Evolutionary conservation across 306 rosid genomes (phyloP).

Genomic region (Dalbergia cultrata): DNA sequence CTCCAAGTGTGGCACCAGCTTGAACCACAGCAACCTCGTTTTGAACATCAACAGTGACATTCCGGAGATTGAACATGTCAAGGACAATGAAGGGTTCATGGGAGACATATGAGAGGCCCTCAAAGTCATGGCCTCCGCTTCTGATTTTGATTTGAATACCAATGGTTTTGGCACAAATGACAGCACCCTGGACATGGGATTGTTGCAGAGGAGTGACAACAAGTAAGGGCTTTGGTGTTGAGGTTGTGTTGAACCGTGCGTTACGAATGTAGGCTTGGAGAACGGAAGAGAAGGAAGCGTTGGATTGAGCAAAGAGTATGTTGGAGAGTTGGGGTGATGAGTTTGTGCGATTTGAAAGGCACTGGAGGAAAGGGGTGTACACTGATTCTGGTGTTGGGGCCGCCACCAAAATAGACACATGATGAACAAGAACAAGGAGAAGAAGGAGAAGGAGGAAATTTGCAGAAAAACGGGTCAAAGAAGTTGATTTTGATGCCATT

Average conservation of each 20-base stretch:
- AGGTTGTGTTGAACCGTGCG: constrained; percentile 74
- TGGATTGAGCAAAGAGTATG: constrained; percentile 50
- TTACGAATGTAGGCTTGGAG: constrained; percentile 80
- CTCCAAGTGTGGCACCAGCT: constrained; percentile 82
- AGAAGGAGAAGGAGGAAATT: neutral
- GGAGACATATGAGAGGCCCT: constrained; percentile 76
- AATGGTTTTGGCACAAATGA: constrained; percentile 61
- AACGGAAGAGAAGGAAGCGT: constrained; percentile 63
- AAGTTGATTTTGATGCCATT: constrained; percentile 42
- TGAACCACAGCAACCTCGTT: constrained; percentile 63
- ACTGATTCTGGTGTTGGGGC: constrained; percentile 53
- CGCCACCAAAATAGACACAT: constrained; percentile 42
- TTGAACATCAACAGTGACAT: constrained; percentile 55
- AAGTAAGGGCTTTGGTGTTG: constrained; percentile 71
- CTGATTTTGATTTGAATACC: constrained; percentile 67
- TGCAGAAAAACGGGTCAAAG: constrained; percentile 1
- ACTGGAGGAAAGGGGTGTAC: constrained; percentile 57
- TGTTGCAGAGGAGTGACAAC: constrained; percentile 63
- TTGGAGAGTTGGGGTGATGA: constrained; percentile 43
- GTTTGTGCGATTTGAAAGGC: constrained; percentile 57
- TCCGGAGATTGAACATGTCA: constrained; percentile 75
- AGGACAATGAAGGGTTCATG: constrained; percentile 66
- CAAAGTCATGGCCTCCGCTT: constrained; percentile 91
- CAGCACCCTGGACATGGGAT: constrained; percentile 67
- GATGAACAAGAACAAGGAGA: constrained; percentile 44